phyloP scores from a whole-genome alignment of 768 basidiomycete genomes.

The Candolleomyces aberdarensis region DNA sequence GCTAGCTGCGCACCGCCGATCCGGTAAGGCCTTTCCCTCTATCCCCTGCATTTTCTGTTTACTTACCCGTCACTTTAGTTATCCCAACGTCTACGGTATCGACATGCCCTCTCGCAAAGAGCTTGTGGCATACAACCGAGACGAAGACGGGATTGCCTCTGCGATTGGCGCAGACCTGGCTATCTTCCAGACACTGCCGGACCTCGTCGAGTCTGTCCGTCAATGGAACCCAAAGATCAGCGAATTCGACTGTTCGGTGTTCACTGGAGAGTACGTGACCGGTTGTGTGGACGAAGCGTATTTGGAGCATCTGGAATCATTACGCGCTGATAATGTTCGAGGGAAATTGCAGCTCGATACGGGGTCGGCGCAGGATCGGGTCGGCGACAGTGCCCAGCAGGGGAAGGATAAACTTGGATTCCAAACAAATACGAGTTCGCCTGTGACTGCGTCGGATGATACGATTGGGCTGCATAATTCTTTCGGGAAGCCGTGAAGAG shows the following conservation, averaged over 20 bases:
- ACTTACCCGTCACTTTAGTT: constrained; percentile 34
- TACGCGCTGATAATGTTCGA: constrained; percentile 83
- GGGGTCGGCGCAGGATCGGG: constrained; percentile 25
- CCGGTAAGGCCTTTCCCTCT: constrained; percentile 44
- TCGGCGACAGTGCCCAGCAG: background rate
- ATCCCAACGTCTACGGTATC: constrained; percentile 97
- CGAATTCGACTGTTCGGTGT: constrained; percentile 94
- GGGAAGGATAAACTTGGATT: background rate
- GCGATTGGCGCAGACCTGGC: constrained; percentile 94
- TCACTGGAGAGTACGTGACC: constrained; percentile 95
- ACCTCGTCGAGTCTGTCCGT: constrained; percentile 82
- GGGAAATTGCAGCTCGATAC: constrained; percentile 38
- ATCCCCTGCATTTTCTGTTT: background rate
- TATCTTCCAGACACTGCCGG: constrained; percentile 90
- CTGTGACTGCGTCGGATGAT: constrained; percentile 64
- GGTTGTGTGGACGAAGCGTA: constrained; percentile 88
- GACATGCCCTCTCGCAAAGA: constrained; percentile 98
- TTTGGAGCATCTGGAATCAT: constrained; percentile 65
- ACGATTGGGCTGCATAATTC: constrained; percentile 80
- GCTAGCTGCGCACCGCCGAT: constrained; percentile 98
- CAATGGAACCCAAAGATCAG: constrained; percentile 77
- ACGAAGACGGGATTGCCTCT: constrained; percentile 64
- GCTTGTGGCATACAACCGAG: constrained; percentile 82
- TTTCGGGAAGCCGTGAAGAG: constrained; percentile 39
- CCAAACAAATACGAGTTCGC: constrained; percentile 33